phyloP scores from a whole-genome alignment of 1,284 basidiomycete genomes.

The Caloboletus firmus region DNA sequence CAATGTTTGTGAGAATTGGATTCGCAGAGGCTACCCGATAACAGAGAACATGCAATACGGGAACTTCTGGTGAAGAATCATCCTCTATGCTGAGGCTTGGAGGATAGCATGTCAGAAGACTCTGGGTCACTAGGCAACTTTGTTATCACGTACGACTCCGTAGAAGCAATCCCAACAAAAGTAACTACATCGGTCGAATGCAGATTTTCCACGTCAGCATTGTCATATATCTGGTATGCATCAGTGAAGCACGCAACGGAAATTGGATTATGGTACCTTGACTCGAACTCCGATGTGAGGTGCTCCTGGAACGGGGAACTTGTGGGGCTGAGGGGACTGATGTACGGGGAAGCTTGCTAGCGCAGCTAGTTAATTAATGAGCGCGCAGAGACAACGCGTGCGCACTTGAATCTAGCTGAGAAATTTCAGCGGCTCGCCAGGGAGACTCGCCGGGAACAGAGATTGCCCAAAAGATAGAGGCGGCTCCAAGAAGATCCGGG shows the following conservation, averaged over 20 bases:
- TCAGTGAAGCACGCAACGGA: constrained; percentile 5
- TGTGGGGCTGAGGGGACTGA: constrained; percentile 48
- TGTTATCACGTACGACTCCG: constrained; percentile 55
- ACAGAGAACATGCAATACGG: constrained; percentile 71
- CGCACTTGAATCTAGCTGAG: constrained; percentile 33
- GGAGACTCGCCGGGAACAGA: constrained; percentile 63
- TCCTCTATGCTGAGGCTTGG: constrained; percentile 37
- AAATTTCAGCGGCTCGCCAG: constrained; percentile 46
- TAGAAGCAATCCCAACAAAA: constrained; percentile 69
- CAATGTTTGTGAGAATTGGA: background rate
- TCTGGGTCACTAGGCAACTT: background rate
- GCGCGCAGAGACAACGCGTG: background rate
- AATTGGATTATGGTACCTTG: constrained; percentile 48
- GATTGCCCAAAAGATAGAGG: constrained; percentile 66
- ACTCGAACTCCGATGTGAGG: constrained; percentile 65
- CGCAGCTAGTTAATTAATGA: constrained; percentile 2
- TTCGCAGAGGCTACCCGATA: constrained; percentile 33
- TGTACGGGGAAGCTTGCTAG: constrained; percentile 26
- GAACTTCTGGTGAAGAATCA: constrained; percentile 43
- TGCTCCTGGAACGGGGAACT: constrained; percentile 56
- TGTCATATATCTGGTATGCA: constrained; percentile 55
- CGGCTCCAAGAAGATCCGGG: constrained; percentile 57
- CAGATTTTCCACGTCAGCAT: constrained; percentile 40
- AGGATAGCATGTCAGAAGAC: constrained; percentile 26
- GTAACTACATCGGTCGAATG: constrained; percentile 60